phyloP scores from a whole-genome alignment of 1,284 basidiomycete genomes.

The Athelia psychrophila region DNA sequence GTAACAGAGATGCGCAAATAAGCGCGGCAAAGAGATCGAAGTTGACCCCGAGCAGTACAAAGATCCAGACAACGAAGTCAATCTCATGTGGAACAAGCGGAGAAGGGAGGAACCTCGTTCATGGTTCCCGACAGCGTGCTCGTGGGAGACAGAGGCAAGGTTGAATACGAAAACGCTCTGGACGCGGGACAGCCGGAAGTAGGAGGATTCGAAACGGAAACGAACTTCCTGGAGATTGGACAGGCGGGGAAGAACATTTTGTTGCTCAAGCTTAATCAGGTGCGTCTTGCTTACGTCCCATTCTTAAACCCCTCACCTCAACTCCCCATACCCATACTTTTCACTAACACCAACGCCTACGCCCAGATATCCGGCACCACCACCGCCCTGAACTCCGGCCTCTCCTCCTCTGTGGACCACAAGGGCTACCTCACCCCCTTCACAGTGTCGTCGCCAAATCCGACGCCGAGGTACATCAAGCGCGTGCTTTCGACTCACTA shows the following conservation, averaged over 20 bases:
- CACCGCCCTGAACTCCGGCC: constrained; percentile 67
- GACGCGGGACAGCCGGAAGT: constrained; percentile 69
- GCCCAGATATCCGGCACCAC: constrained; percentile 71
- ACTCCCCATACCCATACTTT: too few species aligned
- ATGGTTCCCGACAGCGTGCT: constrained; percentile 93
- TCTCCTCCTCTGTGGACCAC: constrained; percentile 90
- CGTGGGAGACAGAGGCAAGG: constrained; percentile 75
- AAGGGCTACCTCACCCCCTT: constrained; percentile 97
- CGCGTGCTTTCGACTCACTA: constrained; percentile 94
- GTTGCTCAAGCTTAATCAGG: constrained; percentile 91
- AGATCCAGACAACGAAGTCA: constrained; percentile 97
- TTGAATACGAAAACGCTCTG: constrained; percentile 74
- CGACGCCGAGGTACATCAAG: constrained; percentile 98
- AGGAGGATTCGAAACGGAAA: constrained; percentile 77
- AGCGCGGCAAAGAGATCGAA: constrained; percentile 83
- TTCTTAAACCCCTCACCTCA: too few species aligned
- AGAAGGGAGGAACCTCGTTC: constrained; percentile 82
- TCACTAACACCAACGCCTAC: constrained; percentile 4
- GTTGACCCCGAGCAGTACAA: constrained; percentile 89
- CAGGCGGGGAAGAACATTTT: constrained; percentile 95
- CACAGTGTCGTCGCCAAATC: constrained; percentile 87
- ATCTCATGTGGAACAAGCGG: constrained; percentile 89
- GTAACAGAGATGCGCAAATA: constrained; percentile 75
- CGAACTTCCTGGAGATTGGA: constrained; percentile 96
- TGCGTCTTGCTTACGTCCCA: constrained; percentile 30